Evolutionary conservation across 2,329 filamentous ascomycete genomes (phyloP), one percentile per base, ranked within the genome.

Genomic region (Colletotrichum musae): DNA sequence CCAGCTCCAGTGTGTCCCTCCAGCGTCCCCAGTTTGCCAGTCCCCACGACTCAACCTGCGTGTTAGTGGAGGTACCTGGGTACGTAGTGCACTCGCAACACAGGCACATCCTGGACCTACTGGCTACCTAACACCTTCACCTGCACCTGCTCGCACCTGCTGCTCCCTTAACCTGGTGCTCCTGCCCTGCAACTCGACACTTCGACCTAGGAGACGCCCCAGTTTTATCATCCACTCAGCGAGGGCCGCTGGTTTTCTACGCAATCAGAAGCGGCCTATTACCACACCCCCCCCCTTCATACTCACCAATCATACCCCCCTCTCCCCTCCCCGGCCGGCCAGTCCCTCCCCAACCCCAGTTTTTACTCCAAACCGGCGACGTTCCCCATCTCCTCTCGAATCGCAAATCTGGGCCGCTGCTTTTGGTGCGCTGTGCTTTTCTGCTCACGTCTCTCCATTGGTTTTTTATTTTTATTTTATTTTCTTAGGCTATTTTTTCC

Each of bases 361-460:
- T 66, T 68, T 69, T 69, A 52, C 66, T 69, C 56, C 66, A 57
- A 56, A 56, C 57, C 66, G 54, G 66, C 66, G 66, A 69, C 66
- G 45, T 69, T 69, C 66, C 62, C 66, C 56, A 61, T 69, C 66
- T 69, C 62, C 56, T 56, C 63, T 52, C 43, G 26, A 65, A 69
- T 69, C 66, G 63, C 51, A 69, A 60, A 65, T 51, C 60, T 68
- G 54, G 51, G 64, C 65, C 65, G 56, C 66, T 60, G 61, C 26
- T 60, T 50, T 66, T 36, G 32, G 32, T 36, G 32, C 32, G 61
- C 50, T 60, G 65, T 66, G 61, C 15, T 53, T 68, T 50, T 24
- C 24, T n/a, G 41, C 41, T 15, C 16, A n/a, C 16, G 41, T n/a
- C 16, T 18, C 39, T 51, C 15, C 15, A n/a, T 41, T 50, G 41